Evolutionary conservation across 345 rosid genomes (phyloP), one percentile per base, ranked within the genome.

Genomic region (Bretschneidera sinensis): DNA sequence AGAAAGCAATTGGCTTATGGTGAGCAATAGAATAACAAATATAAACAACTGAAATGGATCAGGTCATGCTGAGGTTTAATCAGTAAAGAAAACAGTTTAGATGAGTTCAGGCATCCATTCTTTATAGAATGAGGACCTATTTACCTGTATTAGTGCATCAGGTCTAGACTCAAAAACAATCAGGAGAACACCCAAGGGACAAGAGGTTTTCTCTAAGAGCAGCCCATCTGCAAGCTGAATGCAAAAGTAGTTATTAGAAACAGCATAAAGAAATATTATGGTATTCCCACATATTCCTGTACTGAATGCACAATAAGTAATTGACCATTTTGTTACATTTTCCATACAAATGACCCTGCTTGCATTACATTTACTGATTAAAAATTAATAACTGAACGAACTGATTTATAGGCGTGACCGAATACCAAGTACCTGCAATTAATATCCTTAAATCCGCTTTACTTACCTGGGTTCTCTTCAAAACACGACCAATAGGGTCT

Each of bases 161-260:
- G 97, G 99, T 55, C 96, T 92, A 58, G 97, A 84, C 77, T 91
- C 99, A 65, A 95, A 95, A 70, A 95, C 85, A 76, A 95, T 86
- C 73, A 95, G 74, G 70, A 95, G 95, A 70, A 91, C 99, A 10
- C 97, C 99, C 76, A 95, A 76, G 54, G 99, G 95, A 68, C 88
- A 85, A 58, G 99, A 85, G 47, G 96, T 95, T 84, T 91, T 91
- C 82, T 95, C 99, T 56, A 95, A 66, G 61, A 88, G 47, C 33
- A 95, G 97, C 65, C 97, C 96, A 78, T 91, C 96, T 55, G 99
- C 92, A 52, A 95, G 70, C 99, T 91, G 92, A 49, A 68, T 57
- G 61, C 66, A 24, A 48, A 62, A 65, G 21, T 45, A 52, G 22
- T 50, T 34, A 61, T 63, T 31, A 60, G 19, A 72, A 60, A 62